Evolutionary conservation across 2,329 filamentous ascomycete species (phyloP).

Genomic region (Massarina eburnea): DNA sequence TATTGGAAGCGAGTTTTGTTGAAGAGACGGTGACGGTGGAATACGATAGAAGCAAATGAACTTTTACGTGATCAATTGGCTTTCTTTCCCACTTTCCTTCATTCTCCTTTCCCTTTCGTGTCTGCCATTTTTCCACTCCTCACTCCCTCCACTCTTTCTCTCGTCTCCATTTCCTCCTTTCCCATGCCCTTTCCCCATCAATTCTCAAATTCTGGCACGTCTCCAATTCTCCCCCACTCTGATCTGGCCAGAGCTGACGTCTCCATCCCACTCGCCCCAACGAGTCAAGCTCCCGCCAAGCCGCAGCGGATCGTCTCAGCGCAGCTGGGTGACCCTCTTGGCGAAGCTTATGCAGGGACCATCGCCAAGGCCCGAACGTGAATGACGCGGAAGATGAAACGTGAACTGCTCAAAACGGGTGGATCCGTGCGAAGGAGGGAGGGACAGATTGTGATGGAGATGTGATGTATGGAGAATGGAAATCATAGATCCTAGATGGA

Average conservation of each 20-base stretch:
- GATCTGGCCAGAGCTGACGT: not conserved
- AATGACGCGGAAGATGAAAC: constrained; percentile 5
- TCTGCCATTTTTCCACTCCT: not conserved
- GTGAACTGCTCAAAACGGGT: not conserved
- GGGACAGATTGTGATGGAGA: not conserved
- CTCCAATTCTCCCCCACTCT: not conserved
- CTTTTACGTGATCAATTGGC: constrained; percentile 9
- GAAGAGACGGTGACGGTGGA: too few relatives aligned
- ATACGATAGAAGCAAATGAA: constrained; percentile 12
- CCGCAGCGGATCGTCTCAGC: constrained; percentile 1
- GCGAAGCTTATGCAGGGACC: not conserved
- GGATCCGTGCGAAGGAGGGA: not conserved
- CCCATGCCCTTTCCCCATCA: not conserved
- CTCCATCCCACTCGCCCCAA: not conserved
- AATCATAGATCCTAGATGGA: too few relatives aligned
- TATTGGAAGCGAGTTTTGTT: not conserved
- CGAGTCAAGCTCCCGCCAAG: constrained; percentile 6
- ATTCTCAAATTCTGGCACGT: constrained; percentile 1
- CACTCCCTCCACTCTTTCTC: not conserved
- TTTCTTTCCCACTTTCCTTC: not conserved
- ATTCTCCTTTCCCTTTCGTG: not conserved
- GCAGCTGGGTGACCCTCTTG: not conserved
- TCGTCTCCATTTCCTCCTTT: not conserved
- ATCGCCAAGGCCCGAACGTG: not conserved
- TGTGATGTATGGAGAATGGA: not conserved